phyloP scores from a whole-genome alignment of 495 filamentous ascomycete genomes.

The Penicillium tannophilum region DNA sequence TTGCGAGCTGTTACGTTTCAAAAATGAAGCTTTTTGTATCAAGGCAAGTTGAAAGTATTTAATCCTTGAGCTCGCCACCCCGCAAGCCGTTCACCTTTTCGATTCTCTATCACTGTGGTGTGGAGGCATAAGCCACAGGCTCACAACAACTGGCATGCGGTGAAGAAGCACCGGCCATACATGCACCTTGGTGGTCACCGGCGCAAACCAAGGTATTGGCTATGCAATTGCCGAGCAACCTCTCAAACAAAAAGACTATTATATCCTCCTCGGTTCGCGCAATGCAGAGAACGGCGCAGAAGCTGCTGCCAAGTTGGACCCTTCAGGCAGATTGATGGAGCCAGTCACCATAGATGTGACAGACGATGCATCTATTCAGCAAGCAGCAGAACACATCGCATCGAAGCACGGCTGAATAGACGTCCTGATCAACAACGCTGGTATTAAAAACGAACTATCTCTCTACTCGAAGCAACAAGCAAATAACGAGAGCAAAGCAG shows the following conservation, averaged over 20 bases:
- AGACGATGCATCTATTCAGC: slow-evolving; percentile 37
- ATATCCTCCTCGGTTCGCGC: slow-evolving; percentile 44
- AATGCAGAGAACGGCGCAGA: slow-evolving; percentile 27
- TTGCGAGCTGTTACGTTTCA: too few relatives aligned
- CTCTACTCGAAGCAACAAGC: slow-evolving; percentile 11
- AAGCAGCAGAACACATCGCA: slow-evolving; percentile 36
- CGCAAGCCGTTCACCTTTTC: too few relatives aligned
- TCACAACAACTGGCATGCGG: too few relatives aligned
- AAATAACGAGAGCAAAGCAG: slow-evolving; percentile 3
- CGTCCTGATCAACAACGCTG: slow-evolving; percentile 45
- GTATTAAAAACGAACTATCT: slow-evolving; percentile 37
- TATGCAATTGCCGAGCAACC: slow-evolving; percentile 37
- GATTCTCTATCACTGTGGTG: too few relatives aligned
- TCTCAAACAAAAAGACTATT: slow-evolving; percentile 33
- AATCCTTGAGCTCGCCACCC: too few relatives aligned
- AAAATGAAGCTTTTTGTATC: too few relatives aligned
- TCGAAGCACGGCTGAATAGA: slow-evolving; percentile 31
- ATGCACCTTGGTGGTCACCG: slow-evolving; percentile 19
- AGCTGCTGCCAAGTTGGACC: slow-evolving; percentile 25
- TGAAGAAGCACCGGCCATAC: too few relatives aligned
- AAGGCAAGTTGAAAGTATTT: too few relatives aligned
- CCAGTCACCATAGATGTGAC: slow-evolving; percentile 43
- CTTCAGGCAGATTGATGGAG: slow-evolving; percentile 21
- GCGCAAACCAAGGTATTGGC: slow-evolving; percentile 51
- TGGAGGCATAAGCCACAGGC: too few relatives aligned